Conservation (phyloP, 176 grass and related monocot species). For the Dactylis glomerata region DNA sequence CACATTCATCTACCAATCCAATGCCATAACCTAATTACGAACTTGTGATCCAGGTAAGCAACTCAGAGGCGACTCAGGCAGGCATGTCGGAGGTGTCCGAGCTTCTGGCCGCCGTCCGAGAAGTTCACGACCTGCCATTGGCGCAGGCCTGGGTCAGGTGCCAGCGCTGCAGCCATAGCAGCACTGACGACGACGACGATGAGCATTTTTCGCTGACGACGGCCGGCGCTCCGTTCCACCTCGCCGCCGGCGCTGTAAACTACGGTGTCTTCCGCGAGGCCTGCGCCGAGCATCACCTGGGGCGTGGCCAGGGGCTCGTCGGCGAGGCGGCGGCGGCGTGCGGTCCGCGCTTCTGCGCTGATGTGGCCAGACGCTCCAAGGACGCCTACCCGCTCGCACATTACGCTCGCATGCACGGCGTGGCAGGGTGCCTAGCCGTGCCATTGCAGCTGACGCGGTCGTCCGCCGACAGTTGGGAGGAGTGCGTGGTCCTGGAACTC, state of each 20-base stretch:
- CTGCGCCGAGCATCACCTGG: slow-evolving; percentile 83
- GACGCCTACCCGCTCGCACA: slow-evolving; percentile 78
- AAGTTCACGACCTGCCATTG: slow-evolving; percentile 58
- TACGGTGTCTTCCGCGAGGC: slow-evolving; percentile 59
- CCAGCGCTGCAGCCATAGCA: slow-evolving; percentile 29
- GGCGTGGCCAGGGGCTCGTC: slow-evolving; percentile 61
- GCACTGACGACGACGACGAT: background rate
- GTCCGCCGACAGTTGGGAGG: slow-evolving; percentile 17
- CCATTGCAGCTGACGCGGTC: background rate
- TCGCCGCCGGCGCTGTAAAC: slow-evolving; percentile 22
- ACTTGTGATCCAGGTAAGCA: slow-evolving; percentile 41
- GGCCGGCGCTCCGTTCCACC: slow-evolving; percentile 47
- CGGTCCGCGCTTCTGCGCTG: slow-evolving; percentile 45
- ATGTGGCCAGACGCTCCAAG: slow-evolving; percentile 66
- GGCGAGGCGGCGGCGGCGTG: slow-evolving; percentile 35
- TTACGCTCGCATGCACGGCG: slow-evolving; percentile 63
- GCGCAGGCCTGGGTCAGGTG: slow-evolving; percentile 83
- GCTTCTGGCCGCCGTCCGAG: slow-evolving; percentile 45
- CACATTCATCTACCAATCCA: background rate
- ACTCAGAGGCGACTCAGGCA: slow-evolving; percentile 25
- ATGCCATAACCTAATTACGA: background rate
- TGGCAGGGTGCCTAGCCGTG: slow-evolving; percentile 62
- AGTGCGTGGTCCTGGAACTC: slow-evolving; percentile 70
- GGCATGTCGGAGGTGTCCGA: slow-evolving; percentile 61
- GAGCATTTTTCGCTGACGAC: slow-evolving; percentile 51